Base-by-base conservation (phyloP, 1,139 yeast genomes). In the Diutina rugosa region DNA sequence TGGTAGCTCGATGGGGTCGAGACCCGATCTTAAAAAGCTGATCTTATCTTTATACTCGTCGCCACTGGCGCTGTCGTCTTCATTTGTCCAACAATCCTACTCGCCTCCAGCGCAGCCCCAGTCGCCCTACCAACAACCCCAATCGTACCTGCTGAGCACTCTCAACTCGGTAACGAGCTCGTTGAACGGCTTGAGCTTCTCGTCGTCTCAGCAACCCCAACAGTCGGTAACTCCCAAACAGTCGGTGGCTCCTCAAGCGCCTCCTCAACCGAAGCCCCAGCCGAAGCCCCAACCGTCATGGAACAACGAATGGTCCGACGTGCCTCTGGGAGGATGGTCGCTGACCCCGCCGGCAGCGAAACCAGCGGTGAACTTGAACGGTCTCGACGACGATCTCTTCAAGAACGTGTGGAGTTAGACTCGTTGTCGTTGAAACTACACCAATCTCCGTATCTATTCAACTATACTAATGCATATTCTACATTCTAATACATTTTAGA, bases 11-110 rank as follows among this genome's bases (percentile, higher is more conserved):
- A 38, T 56, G 35, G 54, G 49, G 26, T 71, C 70, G 28, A 68
- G 80, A 60, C 76, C 76, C 4, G 97, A 91, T 65, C 78, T 93
- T 68, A 93, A 93, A 67, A 89, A 89, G 70, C 88, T 97, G 1
- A 93, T 93, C 60, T 73, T 93, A 59, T 90, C 97, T 26, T 77
- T 93, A 58, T 93, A 93, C 67, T 86, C 97, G 1, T 79, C 88
- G 2, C 89, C 93, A 14, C 70, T 77, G 2, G 69, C 76, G 1
- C 71, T 77, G 1, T 10, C 18, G 38, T 10, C 54, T 3, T 41
- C 28, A 12, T 14, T 51, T 9, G 21, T 12, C 9, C 46, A 18
- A 6, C 55, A 51, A 35, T 30, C 51, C n/a, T 44, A 41, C 35
- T 54, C 48, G 14, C 59, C 32, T n/a, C 46, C 55, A 57, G 58